Base-by-base conservation (phyloP, 176 grass and related monocot genomes). In the Chrysopogon serrulatus region DNA sequence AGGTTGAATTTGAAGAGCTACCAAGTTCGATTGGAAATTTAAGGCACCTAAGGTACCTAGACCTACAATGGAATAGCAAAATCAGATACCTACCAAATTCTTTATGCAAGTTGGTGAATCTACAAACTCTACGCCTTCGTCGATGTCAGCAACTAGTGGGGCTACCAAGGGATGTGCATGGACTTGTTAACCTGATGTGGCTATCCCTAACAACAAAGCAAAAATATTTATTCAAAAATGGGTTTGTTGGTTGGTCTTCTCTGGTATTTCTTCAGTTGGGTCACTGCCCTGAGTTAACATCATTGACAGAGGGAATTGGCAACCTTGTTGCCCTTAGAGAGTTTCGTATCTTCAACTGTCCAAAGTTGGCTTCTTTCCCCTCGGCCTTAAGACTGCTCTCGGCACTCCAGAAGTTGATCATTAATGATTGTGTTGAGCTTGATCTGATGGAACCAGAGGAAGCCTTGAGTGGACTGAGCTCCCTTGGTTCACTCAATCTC, bases 311-410 rank as follows among this genome's bases (percentile, higher is more conserved):
- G 34, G 31, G 8, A 54, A 13, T 81, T 28, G 79, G 79, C 2
- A 40, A 8, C 33, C 45, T 81, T 0, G 12, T 3, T 54, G 4
- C 79, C 3, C 79, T 81, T 4, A 11, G 5, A 82, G 65, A 57
- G 3, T 11, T 82, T 2, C 18, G 4, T 5, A 53, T 82, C n/a
- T 82, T 42, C 10, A 23, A 23, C 19, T 82, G 65, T 57, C 65
- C 79, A 15, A 82, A 82, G 35, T 57, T 82, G 79, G n/a, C 48
- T 19, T 57, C 34, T 57, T 26, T 82, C 6, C 65, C 79, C 5
- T 27, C n/a, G 1, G 18, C n/a, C 48, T 42, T 82, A 35, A 71
- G 37, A 0, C 48, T 0, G 16, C 24, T 82, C 17, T 24, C 36
- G 1, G 21, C 5, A 11, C 65, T 82, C 10, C 48, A 82, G 33